Percentiles rank a stretch among this genome's conserved stretches.
phyloP scores from a whole-genome alignment of 768 basidiomycete species.

The Amanita exitialis region DNA sequence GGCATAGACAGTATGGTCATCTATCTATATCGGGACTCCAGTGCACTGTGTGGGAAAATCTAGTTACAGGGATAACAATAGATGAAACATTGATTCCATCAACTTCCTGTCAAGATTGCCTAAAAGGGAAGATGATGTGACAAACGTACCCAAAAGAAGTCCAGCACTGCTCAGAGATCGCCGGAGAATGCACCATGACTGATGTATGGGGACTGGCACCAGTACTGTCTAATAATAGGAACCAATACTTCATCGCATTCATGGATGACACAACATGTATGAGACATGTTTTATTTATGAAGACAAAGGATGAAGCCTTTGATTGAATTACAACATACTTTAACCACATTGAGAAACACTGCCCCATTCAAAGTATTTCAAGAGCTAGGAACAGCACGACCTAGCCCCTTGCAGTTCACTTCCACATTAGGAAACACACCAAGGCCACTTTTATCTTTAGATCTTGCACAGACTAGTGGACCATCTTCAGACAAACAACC shows the following conservation, averaged over 20 bases:
- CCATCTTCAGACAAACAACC: no score
- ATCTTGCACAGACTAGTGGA: no score
- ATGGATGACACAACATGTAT: not conserved
- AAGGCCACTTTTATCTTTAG: no score
- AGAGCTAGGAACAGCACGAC: no score
- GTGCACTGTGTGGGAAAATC: no score
- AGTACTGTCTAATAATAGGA: not conserved
- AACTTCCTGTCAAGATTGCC: not conserved
- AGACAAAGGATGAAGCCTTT: conserved; percentile 3
- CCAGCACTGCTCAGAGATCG: not conserved
- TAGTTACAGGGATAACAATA: no score
- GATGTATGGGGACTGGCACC: conserved; percentile 4
- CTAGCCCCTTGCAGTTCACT: no score
- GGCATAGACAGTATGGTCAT: no score
- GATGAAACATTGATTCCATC: no score
- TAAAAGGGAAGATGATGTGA: not conserved
- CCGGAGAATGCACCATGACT: not conserved
- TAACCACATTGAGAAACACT: not conserved
- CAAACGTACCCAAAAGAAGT: not conserved
- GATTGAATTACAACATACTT: not conserved
- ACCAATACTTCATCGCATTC: conserved; percentile 3
- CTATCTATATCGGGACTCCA: no score
- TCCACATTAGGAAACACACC: no score
- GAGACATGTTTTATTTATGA: not conserved
- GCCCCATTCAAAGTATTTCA: no score